Evolutionary conservation across 176 grass and related monocot genomes (phyloP).

Genomic region (Chrysopogon serrulatus): DNA sequence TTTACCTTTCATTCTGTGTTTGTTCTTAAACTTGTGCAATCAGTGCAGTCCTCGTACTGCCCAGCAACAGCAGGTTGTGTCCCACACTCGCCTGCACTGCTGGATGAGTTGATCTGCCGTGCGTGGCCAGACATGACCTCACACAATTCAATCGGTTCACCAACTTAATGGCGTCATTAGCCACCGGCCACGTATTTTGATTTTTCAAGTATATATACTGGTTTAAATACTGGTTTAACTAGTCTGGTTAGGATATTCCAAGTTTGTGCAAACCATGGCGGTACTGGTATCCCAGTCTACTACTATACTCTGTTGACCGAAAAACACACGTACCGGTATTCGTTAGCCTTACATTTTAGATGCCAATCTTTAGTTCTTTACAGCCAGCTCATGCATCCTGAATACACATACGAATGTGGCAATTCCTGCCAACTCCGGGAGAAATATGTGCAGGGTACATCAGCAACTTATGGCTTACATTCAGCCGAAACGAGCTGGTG

Average conservation of each 20-base stretch:
- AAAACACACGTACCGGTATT: neutral
- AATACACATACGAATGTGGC: too few relatives aligned
- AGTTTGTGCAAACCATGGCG: neutral
- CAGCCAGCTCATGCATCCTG: neutral
- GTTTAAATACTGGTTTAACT: neutral
- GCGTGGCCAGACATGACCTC: neutral
- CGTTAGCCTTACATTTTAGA: neutral
- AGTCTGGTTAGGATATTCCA: neutral
- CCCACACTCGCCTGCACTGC: too few relatives aligned
- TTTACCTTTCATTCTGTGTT: too few relatives aligned
- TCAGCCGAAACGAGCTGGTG: conserved; percentile 9
- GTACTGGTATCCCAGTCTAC: neutral
- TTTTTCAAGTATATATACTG: neutral
- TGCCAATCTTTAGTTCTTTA: neutral
- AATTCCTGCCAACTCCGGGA: neutral
- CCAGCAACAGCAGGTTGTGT: too few relatives aligned
- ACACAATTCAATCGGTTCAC: neutral
- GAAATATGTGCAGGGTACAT: neutral
- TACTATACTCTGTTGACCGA: neutral
- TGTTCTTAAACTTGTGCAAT: too few relatives aligned
- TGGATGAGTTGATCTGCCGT: neutral
- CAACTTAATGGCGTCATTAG: neutral
- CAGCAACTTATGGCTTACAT: conserved; percentile 5
- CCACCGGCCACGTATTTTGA: neutral
- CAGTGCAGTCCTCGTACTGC: too few relatives aligned